Base-by-base conservation (phyloP, 2,329 filamentous ascomycete species). In the Monosporascus sp. region DNA sequence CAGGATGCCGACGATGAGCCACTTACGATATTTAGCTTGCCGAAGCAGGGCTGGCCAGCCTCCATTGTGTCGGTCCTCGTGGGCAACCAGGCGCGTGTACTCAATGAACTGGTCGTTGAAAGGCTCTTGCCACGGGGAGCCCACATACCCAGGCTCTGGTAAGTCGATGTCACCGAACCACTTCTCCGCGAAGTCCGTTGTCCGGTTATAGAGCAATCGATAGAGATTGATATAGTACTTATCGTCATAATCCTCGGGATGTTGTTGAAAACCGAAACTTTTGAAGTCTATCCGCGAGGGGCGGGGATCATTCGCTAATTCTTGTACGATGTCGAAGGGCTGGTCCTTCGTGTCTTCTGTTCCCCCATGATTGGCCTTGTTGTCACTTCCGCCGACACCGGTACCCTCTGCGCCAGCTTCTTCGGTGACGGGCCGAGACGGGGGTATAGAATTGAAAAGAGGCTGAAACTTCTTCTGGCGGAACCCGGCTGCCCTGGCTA, bases 1-100 rank as follows among this genome's bases (percentile, higher is more conserved):
- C 9, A 76, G 47, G 7, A 76, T 59, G 2, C 69, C 71, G 49
- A 64, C 62, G 17, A 71, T 62, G 22, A 75, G 57, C 57, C 62
- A 70, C 51, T 62, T 63, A 15, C 72, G 64, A 49, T 68, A 62
- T 11, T 8, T 5, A 5, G 56, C 56, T 37, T 67, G 58, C 20
- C 54, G 54, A 27, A 75, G 49, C 45, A 74, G 56, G 17, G 50
- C 53, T 41, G 70, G 64, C 72, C 72, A 75, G 1, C 65, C 61
- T 14, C 65, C 66, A 8, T 54, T 49, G 2, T 56, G 49, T n/a
- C 55, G 56, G 57, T 74, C 72, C 60, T 71, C 68, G 27, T 65
- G 62, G 7, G 68, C 70, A 5, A 70, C 62, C 6, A 64, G 46
- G 25, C 56, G 54, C 1, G 67, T 63, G 53, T 71, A 73, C 51